These are phyloP conservation scores for Corinectria fuckeliana DNA, from an alignment of 2,329 filamentous ascomycete genomes.

Conservation along the genomic window DNA sequence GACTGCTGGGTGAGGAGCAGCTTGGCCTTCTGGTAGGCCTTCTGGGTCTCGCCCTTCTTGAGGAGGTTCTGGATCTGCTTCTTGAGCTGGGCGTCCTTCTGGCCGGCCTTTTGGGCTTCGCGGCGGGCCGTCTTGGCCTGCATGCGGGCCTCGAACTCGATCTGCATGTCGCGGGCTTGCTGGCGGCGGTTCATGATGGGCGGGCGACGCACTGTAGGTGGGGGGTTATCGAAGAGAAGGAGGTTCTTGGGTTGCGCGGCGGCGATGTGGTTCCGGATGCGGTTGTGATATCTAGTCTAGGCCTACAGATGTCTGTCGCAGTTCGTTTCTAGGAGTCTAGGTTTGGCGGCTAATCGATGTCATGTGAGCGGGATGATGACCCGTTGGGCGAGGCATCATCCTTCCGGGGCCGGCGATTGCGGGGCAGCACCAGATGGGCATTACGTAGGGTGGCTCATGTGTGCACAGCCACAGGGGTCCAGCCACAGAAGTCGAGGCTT, in stretches of 20 bases:
- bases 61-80: slow-evolving; percentile 69
- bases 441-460: slow-evolving; percentile 8
- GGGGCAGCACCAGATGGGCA: slow-evolving; percentile 8
- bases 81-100: slow-evolving; percentile 66
- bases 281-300: neutral
- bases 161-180: slow-evolving; percentile 65
- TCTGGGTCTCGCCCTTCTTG: slow-evolving; percentile 68
- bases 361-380: slow-evolving; percentile 31
- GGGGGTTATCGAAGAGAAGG: too few species aligned
- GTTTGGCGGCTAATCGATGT: slow-evolving; percentile 23
- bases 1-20: slow-evolving; percentile 68
- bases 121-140: slow-evolving; percentile 68
- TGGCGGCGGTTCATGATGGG: slow-evolving; percentile 48
- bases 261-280: neutral
- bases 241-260: neutral
- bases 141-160: slow-evolving; percentile 69
- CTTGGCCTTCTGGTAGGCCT: slow-evolving; percentile 69
- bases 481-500: too few species aligned
- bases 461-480: slow-evolving; percentile 7
- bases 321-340: too few species aligned
- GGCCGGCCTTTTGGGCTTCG: slow-evolving; percentile 65
- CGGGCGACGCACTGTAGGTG: too few species aligned
- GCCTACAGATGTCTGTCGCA: too few species aligned
- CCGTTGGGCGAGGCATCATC: neutral
- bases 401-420: slow-evolving; percentile 1